Base-by-base conservation (phyloP, 129 eudicot species). In the Artemisia argyi region DNA sequence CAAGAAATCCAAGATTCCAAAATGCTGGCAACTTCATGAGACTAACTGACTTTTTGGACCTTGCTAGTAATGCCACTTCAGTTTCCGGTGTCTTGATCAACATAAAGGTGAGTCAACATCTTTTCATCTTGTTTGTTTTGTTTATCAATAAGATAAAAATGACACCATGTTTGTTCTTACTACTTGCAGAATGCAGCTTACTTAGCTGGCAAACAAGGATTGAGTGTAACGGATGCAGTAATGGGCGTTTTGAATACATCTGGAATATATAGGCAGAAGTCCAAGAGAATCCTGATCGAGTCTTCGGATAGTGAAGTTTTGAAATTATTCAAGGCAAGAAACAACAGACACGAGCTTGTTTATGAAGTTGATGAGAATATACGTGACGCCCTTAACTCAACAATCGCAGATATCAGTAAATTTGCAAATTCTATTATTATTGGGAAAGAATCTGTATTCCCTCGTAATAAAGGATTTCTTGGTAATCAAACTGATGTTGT, bases 261-360 rank as follows among this genome's bases (percentile, higher is more conserved):
- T 49, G 81, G 87, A 49, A 85, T 69, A 35, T 71, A 77, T 50
- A 85, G 48, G 52, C 85, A 76, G 72, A 81, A 75, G n/a, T 44
- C 51, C 3, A 88, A 88, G 81, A 88, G 78, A 71, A 85, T 88
- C 39, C 71, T 91, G 91, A 85, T 95, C 35, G 79, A 76, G 79
- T 95, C 99, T 4, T 60, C 82, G 2, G 86, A 83, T 71, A 95
- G 97, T 60, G 73, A 95, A 4, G 95, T 91, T 56, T 81, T 95
- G 35, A 72, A 57, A 68, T 53, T 71, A 24, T 69, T 95, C 64
- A 81, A 80, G 83, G 90, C 81, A 71, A 84, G 71, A 18, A 85
- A 72, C 75, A 76, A 79, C 71, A 72, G 66, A 9, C 88, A 83
- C 59, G 96, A 95, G 83, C 86, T 79, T 62, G 96, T 91, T 59